phyloP scores from a whole-genome alignment of 2,329 filamentous ascomycete species.

The Lecanicillium sp. region DNA sequence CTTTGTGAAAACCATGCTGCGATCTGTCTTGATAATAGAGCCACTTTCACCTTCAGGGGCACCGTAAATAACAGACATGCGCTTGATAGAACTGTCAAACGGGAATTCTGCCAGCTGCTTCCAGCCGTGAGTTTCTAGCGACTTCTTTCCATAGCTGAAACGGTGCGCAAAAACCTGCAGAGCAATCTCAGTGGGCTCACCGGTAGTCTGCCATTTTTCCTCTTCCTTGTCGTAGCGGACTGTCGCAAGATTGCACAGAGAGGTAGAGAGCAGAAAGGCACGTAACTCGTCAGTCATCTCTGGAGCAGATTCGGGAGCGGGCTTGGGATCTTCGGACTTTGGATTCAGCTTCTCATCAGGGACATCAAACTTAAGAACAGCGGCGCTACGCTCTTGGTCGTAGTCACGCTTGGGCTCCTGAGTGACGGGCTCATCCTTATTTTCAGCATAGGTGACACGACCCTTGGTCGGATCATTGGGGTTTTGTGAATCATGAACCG shows the following conservation, averaged over 20 bases:
- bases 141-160: conserved; percentile 51
- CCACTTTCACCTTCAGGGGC: conserved; percentile 30
- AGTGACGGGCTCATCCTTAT: conserved; percentile 22
- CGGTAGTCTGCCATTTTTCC: conserved; percentile 55
- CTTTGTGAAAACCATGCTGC: conserved; percentile 51
- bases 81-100: conserved; percentile 72
- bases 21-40: conserved; percentile 29
- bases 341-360: conserved; percentile 45
- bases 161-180: conserved; percentile 67
- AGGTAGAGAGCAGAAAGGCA: conserved; percentile 45
- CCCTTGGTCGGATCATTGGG: conserved; percentile 55
- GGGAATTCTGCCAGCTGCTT: conserved; percentile 62
- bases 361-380: conserved; percentile 54
- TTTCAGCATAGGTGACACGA: conserved; percentile 36
- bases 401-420: conserved; percentile 42
- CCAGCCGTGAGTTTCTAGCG: conserved; percentile 45
- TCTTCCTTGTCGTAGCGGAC: conserved; percentile 47
- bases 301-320: conserved; percentile 25
- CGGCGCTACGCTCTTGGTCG: conserved; percentile 50
- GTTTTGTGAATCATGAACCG: conserved; percentile 51
- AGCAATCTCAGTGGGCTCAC: conserved; percentile 68
- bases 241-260: conserved; percentile 58
- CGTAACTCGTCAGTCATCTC: conserved; percentile 41
- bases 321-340: conserved; percentile 21
- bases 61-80: conserved; percentile 69